Evolutionary conservation across 768 basidiomycete species (phyloP), one percentile per base, ranked within the genome.

Genomic region (Phylloporus sp.): DNA sequence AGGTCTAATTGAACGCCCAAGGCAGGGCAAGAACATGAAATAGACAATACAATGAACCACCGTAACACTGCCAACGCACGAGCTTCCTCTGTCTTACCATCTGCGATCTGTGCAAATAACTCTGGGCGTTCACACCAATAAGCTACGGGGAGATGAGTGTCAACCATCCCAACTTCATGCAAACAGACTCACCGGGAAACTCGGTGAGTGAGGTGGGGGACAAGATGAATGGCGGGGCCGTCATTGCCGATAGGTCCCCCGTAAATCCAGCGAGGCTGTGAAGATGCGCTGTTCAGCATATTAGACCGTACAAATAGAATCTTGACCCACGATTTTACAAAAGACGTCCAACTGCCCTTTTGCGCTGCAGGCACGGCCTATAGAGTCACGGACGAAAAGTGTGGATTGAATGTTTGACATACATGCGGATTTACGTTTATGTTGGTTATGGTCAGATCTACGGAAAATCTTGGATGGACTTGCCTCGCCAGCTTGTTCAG

Each of bases 101-200:
- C 84, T 18, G 86, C 82, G 65, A 97, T 97, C 20, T 82, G 82
- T 4, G 93, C 83, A 63, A 99, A 97, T 48, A 93, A 74, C 48
- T 85, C 85, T 24, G 93, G 93, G 45, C 90, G 88, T 68, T 98
- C 95, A 64, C 93, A 91, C 95, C 95, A 98, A 71, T 98, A 97
- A 0, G 94, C 94, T 91, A 56, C 22, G 36, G 23, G 44, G 16
- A 35, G 18, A 47, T 67, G 15, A 53, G 53, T 22, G 11, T 31
- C 53, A 6, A 39, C 2, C 16, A 29, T n/a, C 26, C 8, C 13
- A 38, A 40, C 34, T 12, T 16, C 5, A 35, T 5, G 45, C 35
- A 49, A 50, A 32, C 29, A 26, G 13, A 66, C 81, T 53, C 53
- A 91, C 90, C 86, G 54, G 92, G 91, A 65, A 90, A 97, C 69